phyloP scores from a whole-genome alignment of 176 grass and related monocot species.

The Thinopyrum elongatum region DNA sequence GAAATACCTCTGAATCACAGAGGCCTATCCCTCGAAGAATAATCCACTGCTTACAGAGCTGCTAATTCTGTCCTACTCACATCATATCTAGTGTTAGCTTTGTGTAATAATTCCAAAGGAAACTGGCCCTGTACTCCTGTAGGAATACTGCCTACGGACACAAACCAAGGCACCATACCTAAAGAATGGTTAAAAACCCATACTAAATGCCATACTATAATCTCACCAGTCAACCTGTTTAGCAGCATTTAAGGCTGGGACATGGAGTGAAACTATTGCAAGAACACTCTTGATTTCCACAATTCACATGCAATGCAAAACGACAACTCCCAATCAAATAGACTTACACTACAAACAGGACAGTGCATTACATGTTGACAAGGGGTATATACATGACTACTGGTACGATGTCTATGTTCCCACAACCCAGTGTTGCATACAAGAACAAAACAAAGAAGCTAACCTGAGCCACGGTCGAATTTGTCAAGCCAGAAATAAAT shows the following conservation, averaged over 20 bases:
- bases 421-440: not conserved
- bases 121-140: not conserved
- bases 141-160: not conserved
- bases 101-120: not conserved
- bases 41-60: not conserved
- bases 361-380: not conserved
- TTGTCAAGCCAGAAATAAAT: conserved; percentile 77
- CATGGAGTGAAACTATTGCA: not conserved
- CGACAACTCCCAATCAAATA: not conserved
- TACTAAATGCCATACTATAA: not conserved
- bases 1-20: not conserved
- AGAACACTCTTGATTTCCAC: not conserved
- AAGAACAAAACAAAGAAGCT: conserved; percentile 1
- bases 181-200: not conserved
- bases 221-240: not conserved
- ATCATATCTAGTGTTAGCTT: conserved; percentile 4
- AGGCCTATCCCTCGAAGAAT: not conserved
- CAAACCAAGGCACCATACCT: not conserved
- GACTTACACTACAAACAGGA: not conserved
- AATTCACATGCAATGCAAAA: not conserved
- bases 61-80: not conserved
- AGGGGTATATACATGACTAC: conserved; percentile 10
- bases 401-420: not conserved
- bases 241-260: not conserved
- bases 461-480: conserved; percentile 70